These are phyloP conservation scores for Lasiosphaeriaceae sp. DNA, from an alignment of 495 filamentous ascomycete genomes.

Conservation along the genomic window DNA sequence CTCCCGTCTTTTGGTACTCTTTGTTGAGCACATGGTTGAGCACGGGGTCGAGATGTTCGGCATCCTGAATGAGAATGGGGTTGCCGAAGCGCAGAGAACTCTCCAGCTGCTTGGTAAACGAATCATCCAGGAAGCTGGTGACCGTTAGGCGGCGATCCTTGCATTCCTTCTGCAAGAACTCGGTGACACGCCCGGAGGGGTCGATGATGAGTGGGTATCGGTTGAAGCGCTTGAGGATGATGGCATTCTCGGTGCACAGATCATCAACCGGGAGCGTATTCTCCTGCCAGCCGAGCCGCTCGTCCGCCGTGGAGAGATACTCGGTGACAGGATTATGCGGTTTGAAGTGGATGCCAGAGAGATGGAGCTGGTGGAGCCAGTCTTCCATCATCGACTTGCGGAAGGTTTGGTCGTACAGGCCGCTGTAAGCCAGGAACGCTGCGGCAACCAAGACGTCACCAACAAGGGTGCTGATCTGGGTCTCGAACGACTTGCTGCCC, in stretches of 20 bases:
- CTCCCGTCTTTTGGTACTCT: slow-evolving; percentile 99
- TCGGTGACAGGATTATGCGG: slow-evolving; percentile 91
- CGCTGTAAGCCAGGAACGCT: slow-evolving; percentile 96
- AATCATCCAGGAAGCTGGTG: slow-evolving; percentile 96
- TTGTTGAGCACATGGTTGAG: slow-evolving; percentile 99
- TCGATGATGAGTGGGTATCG: slow-evolving; percentile 98
- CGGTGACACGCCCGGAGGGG: slow-evolving; percentile 86
- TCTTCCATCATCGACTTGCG: slow-evolving; percentile 96
- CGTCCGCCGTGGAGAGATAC: slow-evolving; percentile 94
- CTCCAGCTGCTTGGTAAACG: slow-evolving; percentile 95
- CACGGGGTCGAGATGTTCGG: slow-evolving; percentile 93
- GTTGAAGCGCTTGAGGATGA: slow-evolving; percentile 95
- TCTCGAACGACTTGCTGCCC: slow-evolving; percentile 95
- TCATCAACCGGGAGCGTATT: slow-evolving; percentile 97
- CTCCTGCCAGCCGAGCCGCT: slow-evolving; percentile 89
- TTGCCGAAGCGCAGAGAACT: slow-evolving; percentile 97
- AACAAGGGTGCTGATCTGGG: slow-evolving; percentile 92
- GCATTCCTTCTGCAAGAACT: slow-evolving; percentile 91
- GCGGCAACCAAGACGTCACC: slow-evolving; percentile 93
- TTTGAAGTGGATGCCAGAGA: slow-evolving; percentile 90
- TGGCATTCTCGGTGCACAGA: slow-evolving; percentile 97
- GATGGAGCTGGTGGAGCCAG: slow-evolving; percentile 85
- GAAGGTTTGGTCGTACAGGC: slow-evolving; percentile 97
- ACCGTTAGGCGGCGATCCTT: slow-evolving; percentile 91
- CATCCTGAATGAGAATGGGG: slow-evolving; percentile 97